phyloP scores from a whole-genome alignment of 2,329 filamentous ascomycete genomes.

The Leptographium radiaticola region DNA sequence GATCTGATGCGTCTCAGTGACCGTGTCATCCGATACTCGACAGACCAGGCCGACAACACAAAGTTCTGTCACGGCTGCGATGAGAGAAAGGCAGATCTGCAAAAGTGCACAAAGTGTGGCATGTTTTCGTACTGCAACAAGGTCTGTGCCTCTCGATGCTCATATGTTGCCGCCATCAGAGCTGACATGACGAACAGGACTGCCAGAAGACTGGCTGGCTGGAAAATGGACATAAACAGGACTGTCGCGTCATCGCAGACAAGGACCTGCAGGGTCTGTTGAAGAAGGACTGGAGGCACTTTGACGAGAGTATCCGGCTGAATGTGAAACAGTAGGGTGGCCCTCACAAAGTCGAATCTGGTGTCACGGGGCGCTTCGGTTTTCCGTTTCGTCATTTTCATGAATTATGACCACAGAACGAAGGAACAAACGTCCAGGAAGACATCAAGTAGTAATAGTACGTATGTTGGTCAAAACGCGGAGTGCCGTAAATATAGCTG shows the following conservation, averaged over 20 bases:
- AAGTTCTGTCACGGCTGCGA: conserved; percentile 1
- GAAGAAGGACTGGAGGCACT: conserved; percentile 1
- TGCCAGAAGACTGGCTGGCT: conserved; percentile 1
- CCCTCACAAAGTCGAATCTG: too few species aligned
- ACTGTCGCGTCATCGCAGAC: neutral
- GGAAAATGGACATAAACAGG: neutral
- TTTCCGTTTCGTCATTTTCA: too few species aligned
- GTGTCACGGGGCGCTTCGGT: too few species aligned
- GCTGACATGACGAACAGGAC: neutral
- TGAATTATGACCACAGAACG: too few species aligned
- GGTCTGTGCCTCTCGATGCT: neutral
- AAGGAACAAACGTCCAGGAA: neutral
- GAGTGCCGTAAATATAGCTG: too few species aligned
- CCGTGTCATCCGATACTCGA: neutral
- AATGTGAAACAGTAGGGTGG: neutral
- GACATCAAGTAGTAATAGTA: neutral
- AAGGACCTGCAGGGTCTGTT: neutral
- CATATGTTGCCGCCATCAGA: neutral
- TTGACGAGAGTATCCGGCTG: neutral
- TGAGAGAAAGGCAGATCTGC: neutral
- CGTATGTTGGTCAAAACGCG: too few species aligned
- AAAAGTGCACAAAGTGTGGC: neutral
- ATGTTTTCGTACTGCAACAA: conserved; percentile 3
- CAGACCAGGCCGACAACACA: neutral
- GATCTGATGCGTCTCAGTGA: neutral